phyloP scores from a whole-genome alignment of 495 filamentous ascomycete species.

The Diplogelasinospora grovesii region DNA sequence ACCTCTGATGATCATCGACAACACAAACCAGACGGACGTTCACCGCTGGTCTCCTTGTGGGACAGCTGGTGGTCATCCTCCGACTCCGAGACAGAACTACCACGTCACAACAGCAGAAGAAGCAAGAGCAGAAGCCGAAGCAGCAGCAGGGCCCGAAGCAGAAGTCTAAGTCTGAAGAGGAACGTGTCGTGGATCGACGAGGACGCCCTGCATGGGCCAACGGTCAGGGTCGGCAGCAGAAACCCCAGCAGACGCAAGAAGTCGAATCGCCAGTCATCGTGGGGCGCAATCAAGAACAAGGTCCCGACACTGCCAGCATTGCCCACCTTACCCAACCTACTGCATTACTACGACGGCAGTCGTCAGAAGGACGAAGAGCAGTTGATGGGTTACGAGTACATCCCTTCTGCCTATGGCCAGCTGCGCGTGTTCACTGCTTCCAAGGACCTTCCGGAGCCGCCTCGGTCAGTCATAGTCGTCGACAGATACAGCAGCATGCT shows the following conservation, averaged over 20 bases:
- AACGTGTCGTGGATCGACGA: constrained; percentile 37
- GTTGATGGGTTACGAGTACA: constrained; percentile 1
- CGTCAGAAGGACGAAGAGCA: constrained; percentile 5
- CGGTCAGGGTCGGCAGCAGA: constrained; percentile 20
- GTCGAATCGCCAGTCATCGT: constrained; percentile 18
- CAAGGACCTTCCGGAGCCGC: constrained; percentile 12
- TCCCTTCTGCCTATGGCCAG: constrained; percentile 9
- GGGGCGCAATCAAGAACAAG: constrained; percentile 11
- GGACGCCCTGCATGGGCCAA: constrained; percentile 37
- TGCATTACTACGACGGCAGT: constrained; percentile 12
- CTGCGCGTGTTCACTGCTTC: constrained; percentile 9
- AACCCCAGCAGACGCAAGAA: constrained; percentile 5
- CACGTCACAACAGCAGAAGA: not conserved
- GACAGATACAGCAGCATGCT: not conserved
- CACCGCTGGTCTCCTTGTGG: no score
- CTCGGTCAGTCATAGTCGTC: constrained; percentile 12
- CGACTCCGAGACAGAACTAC: no score
- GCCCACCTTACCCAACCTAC: no score
- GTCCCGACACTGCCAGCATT: constrained; percentile 17
- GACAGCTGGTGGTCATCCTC: no score
- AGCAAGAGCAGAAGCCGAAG: no score
- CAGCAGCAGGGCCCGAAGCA: no score
- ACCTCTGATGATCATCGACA: no score
- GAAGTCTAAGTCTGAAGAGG: no score
- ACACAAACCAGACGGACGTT: no score